Evolutionary conservation across 2,329 filamentous ascomycete genomes (phyloP), one percentile per base, ranked within the genome.

Genomic region (Pseudogymnoascus sp.): DNA sequence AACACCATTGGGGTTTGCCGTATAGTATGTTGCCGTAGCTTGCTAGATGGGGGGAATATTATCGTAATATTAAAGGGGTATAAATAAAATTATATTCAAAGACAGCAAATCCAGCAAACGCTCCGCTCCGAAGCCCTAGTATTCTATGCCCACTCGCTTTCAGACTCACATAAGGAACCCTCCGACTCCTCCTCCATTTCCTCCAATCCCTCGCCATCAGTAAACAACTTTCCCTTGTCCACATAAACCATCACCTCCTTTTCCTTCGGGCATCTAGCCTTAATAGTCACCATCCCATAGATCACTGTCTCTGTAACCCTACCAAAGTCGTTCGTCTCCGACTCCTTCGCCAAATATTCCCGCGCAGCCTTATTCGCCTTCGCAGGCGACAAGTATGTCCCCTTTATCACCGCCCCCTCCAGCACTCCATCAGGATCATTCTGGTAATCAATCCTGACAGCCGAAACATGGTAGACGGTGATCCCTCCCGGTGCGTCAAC

Each of bases 111-210:
- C 46, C 8, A 53, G 31, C 14, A 53, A 31, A 31, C 14, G 46
- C 8, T 53, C 46, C 4, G 25, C 14, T 16, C 23, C 4, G 31
- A 16, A 16, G 25, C 7, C 4, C 21, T 8, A 31, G 25, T 16
- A 16, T 8, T 12, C 16, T 2, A 49, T 5, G 28, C 3, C 14
- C 2, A 46, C 16, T 43, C 40, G 3, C 16, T 23, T n/a, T 31
- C 25, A 18, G 46, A 53, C 25, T 53, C 46, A 43, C n/a, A 2
- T 7, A 3, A 3, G 4, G 74, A 80, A 28, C 77, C 80, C 9
- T 74, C 73, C 64, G 80, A 78, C 1, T 79, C 77, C 14, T 38
- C 37, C 14, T 38, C 37, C 37, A 38, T 14, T 5, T 38, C 37
- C 11, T 74, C 78, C 0, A 71, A 68, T 12, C 71, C 73, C 0